Conservation (phyloP, 2,329 filamentous ascomycete genomes). For the Colletotrichum spaethianum region DNA sequence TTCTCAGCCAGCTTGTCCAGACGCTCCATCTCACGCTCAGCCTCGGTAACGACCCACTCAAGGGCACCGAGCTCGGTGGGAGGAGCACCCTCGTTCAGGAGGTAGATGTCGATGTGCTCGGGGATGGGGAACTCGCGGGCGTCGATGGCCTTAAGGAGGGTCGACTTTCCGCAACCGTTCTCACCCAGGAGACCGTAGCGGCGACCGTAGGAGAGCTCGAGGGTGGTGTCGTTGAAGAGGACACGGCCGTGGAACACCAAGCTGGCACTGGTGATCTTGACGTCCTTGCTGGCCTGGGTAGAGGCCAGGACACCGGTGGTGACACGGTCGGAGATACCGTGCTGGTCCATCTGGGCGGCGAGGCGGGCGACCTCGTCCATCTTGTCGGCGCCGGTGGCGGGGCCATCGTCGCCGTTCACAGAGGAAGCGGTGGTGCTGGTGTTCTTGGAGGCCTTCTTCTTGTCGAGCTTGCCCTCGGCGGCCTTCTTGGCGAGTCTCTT, state of each 20-base stretch:
- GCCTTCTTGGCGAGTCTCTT: slow-evolving; percentile 81
- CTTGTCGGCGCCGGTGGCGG: slow-evolving; percentile 80
- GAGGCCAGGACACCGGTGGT: slow-evolving; percentile 97
- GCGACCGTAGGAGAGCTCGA: slow-evolving; percentile 93
- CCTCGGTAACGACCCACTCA: slow-evolving; percentile 97
- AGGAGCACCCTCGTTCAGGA: slow-evolving; percentile 96
- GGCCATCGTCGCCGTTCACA: slow-evolving; percentile 80
- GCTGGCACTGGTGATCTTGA: slow-evolving; percentile 95
- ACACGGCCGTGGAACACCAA: slow-evolving; percentile 98
- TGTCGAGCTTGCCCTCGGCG: slow-evolving; percentile 76
- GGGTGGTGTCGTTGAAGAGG: slow-evolving; percentile 91
- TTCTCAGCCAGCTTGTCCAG: slow-evolving; percentile 91
- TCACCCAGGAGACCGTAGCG: slow-evolving; percentile 96
- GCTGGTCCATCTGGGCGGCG: slow-evolving; percentile 93
- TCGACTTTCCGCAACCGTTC: slow-evolving; percentile 99
- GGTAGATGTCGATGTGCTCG: slow-evolving; percentile 97
- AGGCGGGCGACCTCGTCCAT: slow-evolving; percentile 88
- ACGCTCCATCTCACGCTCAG: slow-evolving; percentile 91
- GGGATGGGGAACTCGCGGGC: slow-evolving; percentile 96
- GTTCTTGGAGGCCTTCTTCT: slow-evolving; percentile 78
- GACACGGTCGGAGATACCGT: slow-evolving; percentile 96
- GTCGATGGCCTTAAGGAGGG: slow-evolving; percentile 94
- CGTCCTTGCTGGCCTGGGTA: slow-evolving; percentile 86
- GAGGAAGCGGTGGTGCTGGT: slow-evolving; percentile 68
- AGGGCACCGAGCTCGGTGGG: slow-evolving; percentile 90